Evolutionary conservation across 2,329 filamentous ascomycete genomes (phyloP).

Genomic region (Penicillium olsonii): DNA sequence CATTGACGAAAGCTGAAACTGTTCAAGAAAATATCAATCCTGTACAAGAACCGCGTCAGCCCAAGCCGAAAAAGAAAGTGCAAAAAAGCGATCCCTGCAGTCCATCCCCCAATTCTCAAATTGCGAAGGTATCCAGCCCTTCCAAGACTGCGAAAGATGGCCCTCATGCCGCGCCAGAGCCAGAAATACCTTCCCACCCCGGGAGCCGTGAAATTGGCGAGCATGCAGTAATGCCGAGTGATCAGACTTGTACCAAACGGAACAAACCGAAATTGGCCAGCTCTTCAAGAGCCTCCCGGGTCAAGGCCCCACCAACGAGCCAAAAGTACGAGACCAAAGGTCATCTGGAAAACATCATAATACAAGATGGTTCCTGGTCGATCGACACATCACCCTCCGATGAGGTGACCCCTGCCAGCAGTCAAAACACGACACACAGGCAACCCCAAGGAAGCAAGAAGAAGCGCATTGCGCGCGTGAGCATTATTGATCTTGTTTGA

Average conservation of each 20-base stretch:
- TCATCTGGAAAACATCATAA: slow-evolving; percentile 23
- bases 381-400: slow-evolving; percentile 13
- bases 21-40: background rate
- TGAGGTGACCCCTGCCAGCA: slow-evolving; percentile 5
- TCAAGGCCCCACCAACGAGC: background rate
- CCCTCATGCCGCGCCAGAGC: background rate
- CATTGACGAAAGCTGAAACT: slow-evolving; percentile 4
- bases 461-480: slow-evolving; percentile 36
- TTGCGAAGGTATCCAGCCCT: background rate
- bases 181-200: background rate
- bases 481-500: slow-evolving; percentile 35
- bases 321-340: slow-evolving; percentile 4
- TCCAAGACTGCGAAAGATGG: background rate
- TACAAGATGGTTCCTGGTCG: slow-evolving; percentile 28
- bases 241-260: background rate
- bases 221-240: background rate
- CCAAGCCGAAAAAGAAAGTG: background rate
- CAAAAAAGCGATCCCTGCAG: background rate
- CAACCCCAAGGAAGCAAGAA: slow-evolving; percentile 19
- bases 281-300: background rate
- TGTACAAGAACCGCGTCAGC: background rate
- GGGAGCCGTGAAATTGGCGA: background rate
- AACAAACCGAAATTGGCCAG: background rate
- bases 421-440: background rate
- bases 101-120: background rate